Conservation (phyloP, 805 yeast genomes). For the Yamadazyma scolyti region DNA sequence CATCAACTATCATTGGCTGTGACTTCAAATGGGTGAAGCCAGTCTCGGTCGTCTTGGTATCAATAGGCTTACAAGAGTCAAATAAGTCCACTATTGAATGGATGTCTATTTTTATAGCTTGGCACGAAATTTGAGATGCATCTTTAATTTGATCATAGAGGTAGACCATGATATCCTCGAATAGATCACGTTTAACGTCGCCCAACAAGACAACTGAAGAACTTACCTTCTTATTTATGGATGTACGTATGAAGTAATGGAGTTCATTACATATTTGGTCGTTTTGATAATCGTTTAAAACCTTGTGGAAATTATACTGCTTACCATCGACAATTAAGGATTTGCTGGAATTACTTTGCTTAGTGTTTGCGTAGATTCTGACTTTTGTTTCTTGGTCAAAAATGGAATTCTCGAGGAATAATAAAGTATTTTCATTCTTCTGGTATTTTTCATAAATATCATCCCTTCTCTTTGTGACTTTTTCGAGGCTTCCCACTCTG, state of each 20-base stretch:
- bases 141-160: neutral
- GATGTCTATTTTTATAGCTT: slow-evolving; percentile 8
- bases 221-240: neutral
- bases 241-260: slow-evolving; percentile 11
- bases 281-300: slow-evolving; percentile 5
- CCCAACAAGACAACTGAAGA: slow-evolving; percentile 5
- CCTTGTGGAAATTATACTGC: slow-evolving; percentile 15
- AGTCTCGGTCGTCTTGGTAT: no score
- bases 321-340: slow-evolving; percentile 6
- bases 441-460: slow-evolving; percentile 20
- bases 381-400: slow-evolving; percentile 24
- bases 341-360: no score
- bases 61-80: slow-evolving; percentile 8
- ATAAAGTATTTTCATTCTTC: slow-evolving; percentile 33
- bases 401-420: slow-evolving; percentile 49
- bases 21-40: no score
- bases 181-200: neutral
- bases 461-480: slow-evolving; percentile 14
- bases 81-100: slow-evolving; percentile 7
- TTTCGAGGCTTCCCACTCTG: slow-evolving; percentile 5
- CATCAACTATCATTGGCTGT: no score
- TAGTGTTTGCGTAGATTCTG: slow-evolving; percentile 21
- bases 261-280: slow-evolving; percentile 17
- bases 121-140: slow-evolving; percentile 2
- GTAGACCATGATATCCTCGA: slow-evolving; percentile 1